Percentiles rank a stretch among this genome's conserved stretches.
Conservation (phyloP, 768 basidiomycete genomes). For the Leccinum rimulosum region DNA sequence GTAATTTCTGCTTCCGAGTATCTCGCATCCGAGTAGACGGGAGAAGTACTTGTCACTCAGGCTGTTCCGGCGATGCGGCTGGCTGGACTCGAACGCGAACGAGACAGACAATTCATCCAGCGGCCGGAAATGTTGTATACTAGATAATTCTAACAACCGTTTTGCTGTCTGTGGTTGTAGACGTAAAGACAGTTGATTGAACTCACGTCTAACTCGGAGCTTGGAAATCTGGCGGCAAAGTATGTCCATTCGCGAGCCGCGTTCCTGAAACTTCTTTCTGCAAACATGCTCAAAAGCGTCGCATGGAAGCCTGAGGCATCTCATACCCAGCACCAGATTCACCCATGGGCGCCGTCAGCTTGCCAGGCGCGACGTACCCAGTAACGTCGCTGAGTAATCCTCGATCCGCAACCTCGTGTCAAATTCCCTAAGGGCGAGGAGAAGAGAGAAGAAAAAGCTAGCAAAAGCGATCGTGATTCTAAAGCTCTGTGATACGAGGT, state of each 20-base stretch:
- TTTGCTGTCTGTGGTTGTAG: too few relatives aligned
- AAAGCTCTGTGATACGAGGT: conserved; percentile 44
- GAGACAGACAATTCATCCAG: too few relatives aligned
- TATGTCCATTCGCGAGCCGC: conserved; percentile 44
- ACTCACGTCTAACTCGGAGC: conserved; percentile 27
- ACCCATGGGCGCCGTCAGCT: neutral
- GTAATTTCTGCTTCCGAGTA: too few relatives aligned
- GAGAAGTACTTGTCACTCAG: too few relatives aligned
- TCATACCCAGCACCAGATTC: conserved; percentile 45
- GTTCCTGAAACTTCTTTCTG: conserved; percentile 38
- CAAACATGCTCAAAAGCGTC: conserved; percentile 49
- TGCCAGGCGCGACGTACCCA: conserved; percentile 60
- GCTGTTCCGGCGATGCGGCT: too few relatives aligned
- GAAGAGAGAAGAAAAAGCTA: conserved; percentile 51
- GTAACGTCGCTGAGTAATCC: conserved; percentile 68
- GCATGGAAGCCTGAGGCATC: conserved; percentile 20
- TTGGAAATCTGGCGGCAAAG: conserved; percentile 47
- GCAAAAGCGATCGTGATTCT: conserved; percentile 71
- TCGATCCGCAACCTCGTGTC: conserved; percentile 64
- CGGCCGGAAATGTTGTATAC: too few relatives aligned
- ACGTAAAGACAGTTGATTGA: too few relatives aligned
- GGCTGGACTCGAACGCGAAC: too few relatives aligned
- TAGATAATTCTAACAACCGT: too few relatives aligned
- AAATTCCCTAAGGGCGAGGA: conserved; percentile 60
- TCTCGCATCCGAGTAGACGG: too few relatives aligned